A percentile compares a stretch with the other conserved stretches of the same genome.
These are phyloP conservation scores for Leptographium wingfieldii DNA, from an alignment of 2,329 filamentous ascomycete genomes.

Conservation along the genomic window DNA sequence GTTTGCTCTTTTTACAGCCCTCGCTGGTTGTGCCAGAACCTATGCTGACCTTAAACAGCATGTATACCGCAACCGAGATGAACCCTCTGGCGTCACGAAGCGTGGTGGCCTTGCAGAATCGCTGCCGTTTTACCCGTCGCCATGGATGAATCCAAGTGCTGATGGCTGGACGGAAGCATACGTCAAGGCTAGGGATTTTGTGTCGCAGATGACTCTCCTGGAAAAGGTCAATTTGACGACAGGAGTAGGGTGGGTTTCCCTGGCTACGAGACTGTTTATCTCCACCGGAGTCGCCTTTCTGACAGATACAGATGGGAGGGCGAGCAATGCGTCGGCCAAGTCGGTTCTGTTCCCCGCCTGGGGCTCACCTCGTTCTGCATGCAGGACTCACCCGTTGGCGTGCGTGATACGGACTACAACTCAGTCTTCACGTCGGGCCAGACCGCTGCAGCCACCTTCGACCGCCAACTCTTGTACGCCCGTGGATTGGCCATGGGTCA, in stretches of 20 bases:
- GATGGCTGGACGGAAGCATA: constrained; percentile 67
- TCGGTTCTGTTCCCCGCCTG: constrained; percentile 55
- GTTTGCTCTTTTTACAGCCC: not conserved
- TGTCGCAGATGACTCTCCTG: constrained; percentile 66
- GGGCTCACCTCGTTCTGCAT: constrained; percentile 65
- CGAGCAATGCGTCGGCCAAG: constrained; percentile 67
- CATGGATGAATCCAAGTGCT: constrained; percentile 68
- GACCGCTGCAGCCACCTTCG: constrained; percentile 74
- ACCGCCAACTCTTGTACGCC: constrained; percentile 56
- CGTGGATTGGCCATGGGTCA: constrained; percentile 60
- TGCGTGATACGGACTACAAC: constrained; percentile 65
- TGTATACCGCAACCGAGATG: not conserved
- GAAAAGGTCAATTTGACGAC: constrained; percentile 96
- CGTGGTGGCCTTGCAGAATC: constrained; percentile 24
- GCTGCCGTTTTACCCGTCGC: constrained; percentile 66
- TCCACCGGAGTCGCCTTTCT: not conserved
- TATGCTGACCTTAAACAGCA: constrained; percentile 14
- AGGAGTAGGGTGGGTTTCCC: constrained; percentile 56
- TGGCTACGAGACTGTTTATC: not conserved
- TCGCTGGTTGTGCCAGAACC: constrained; percentile 1
- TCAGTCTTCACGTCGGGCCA: constrained; percentile 72
- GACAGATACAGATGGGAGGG: constrained; percentile 38
- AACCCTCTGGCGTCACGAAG: constrained; percentile 7
- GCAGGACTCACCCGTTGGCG: constrained; percentile 73
- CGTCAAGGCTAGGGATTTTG: constrained; percentile 61